Conservation (phyloP, 768 basidiomycete species). For the Pholiota molesta region DNA sequence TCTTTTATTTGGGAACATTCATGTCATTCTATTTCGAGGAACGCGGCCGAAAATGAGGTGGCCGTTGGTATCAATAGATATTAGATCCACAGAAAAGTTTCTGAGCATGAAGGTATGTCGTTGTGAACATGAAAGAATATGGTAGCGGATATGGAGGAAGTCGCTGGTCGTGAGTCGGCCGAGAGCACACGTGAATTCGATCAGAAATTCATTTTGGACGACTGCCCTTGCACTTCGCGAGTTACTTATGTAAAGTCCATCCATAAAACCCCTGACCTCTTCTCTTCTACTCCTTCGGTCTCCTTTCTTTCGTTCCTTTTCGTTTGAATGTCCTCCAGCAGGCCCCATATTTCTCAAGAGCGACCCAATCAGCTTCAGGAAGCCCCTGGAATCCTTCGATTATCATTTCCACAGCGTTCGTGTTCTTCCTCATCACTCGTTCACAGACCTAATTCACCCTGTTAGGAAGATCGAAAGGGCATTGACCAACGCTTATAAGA, state of each 20-base stretch:
- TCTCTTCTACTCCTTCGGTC: slow-evolving; percentile 17
- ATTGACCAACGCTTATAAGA: slow-evolving; percentile 48
- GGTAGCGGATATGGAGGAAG: no score
- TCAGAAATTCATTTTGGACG: slow-evolving; percentile 23
- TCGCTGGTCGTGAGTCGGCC: neutral
- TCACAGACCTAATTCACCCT: slow-evolving; percentile 7
- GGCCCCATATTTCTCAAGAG: slow-evolving; percentile 19
- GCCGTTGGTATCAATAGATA: neutral
- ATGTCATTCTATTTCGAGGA: neutral
- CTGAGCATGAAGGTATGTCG: neutral
- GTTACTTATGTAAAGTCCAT: slow-evolving; percentile 20
- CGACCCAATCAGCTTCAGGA: slow-evolving; percentile 18
- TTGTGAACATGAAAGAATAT: neutral
- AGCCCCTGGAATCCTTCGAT: slow-evolving; percentile 17
- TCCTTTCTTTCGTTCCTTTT: slow-evolving; percentile 17
- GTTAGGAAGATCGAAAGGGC: slow-evolving; percentile 49
- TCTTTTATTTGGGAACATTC: neutral
- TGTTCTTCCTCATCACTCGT: slow-evolving; percentile 1
- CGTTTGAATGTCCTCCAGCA: slow-evolving; percentile 25
- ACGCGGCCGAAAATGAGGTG: neutral
- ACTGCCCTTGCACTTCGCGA: neutral
- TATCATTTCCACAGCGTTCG: slow-evolving; percentile 28
- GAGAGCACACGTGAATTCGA: slow-evolving; percentile 34
- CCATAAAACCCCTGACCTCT: slow-evolving; percentile 24
- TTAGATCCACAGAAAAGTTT: neutral